phyloP scores from a whole-genome alignment of 768 basidiomycete genomes.

The Termitomyces titanicus region DNA sequence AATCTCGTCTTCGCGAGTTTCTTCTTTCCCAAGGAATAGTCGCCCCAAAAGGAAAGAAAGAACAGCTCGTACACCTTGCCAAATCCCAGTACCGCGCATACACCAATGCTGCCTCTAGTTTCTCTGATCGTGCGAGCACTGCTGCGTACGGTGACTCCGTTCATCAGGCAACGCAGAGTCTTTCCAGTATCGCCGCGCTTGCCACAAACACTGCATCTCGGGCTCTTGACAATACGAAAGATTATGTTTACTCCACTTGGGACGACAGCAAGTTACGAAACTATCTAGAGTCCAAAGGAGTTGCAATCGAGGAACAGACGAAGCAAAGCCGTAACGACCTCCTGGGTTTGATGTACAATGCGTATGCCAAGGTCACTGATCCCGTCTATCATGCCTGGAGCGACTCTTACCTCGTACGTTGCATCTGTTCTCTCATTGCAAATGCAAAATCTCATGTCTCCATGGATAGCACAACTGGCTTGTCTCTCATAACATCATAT shows the following conservation, averaged over 20 bases:
- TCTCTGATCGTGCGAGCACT: conserved; percentile 48
- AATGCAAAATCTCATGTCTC: background rate
- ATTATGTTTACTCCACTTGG: conserved; percentile 91
- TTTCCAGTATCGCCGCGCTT: conserved; percentile 42
- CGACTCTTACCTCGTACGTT: conserved; percentile 71
- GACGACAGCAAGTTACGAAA: conserved; percentile 68
- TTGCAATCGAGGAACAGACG: conserved; percentile 51
- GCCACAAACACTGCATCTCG: conserved; percentile 49
- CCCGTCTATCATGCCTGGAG: conserved; percentile 87
- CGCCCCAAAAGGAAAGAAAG: conserved; percentile 71
- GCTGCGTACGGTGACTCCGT: conserved; percentile 45
- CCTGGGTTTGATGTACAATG: conserved; percentile 59
- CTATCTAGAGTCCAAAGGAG: conserved; percentile 74
- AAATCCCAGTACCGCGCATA: conserved; percentile 66
- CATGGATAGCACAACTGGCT: conserved; percentile 74
- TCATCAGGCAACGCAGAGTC: conserved; percentile 34
- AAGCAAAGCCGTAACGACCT: conserved; percentile 67
- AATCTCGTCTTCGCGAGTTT: conserved; percentile 76
- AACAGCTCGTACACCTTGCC: conserved; percentile 76
- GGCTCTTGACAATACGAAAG: conserved; percentile 68
- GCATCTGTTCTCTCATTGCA: background rate
- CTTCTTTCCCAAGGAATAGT: conserved; percentile 86
- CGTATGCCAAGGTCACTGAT: conserved; percentile 57
- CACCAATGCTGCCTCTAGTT: conserved; percentile 54
- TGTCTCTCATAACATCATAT: conserved; percentile 68